Evolutionary conservation across 202 grass and related monocot species (phyloP), one percentile per base, ranked within the genome.

Genomic region (Eragrostis tef): DNA sequence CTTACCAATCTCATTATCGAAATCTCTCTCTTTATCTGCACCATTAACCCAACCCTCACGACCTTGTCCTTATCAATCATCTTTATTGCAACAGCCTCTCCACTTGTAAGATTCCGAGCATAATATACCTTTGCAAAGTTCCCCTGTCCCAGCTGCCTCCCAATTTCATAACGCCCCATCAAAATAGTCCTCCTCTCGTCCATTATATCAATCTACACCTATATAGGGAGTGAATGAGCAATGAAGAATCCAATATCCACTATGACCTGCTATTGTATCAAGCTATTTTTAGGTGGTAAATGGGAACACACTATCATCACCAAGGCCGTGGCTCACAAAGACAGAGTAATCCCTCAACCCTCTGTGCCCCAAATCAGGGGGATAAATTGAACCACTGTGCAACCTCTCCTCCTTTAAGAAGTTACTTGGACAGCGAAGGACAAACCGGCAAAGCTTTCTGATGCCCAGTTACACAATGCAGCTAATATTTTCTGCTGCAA

Each of bases 121-220:
- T 86, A 91, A 70, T 88, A 91, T 42, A 97, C 93, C 90, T 97
- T 97, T 3, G 93, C 93, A 87, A 97, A 97, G 65, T 89, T 97
- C 34, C 94, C 94, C 81, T 97, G 94, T 31, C 94, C 94, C 49
- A 97, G 70, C 45, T 86, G 81, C 76, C 94, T 93, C 67, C 94
- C 94, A 1, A 97, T 78, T 82, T 97, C 94, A 52, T 93, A 97
- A 47, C 85, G 90, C 15, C 69, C 84, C 94, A 97, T 89, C 88
- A 97, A 73, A 74, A 93, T 85, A 17, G 50, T 88, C 72, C 89
- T 86, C 26, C 81, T 83, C 56, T 83, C 77, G 3, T 84, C 89
- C 94, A 97, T 97, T 59, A 11, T 42, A 80, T 66, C 47, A 60
- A 68, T 70, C 49, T 77, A n/a, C n/a, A n/a, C n/a, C n/a, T n/a